These are phyloP conservation scores for Tolypocladium nubicola DNA, from an alignment of 2,329 filamentous ascomycete genomes.

Conservation along the genomic window DNA sequence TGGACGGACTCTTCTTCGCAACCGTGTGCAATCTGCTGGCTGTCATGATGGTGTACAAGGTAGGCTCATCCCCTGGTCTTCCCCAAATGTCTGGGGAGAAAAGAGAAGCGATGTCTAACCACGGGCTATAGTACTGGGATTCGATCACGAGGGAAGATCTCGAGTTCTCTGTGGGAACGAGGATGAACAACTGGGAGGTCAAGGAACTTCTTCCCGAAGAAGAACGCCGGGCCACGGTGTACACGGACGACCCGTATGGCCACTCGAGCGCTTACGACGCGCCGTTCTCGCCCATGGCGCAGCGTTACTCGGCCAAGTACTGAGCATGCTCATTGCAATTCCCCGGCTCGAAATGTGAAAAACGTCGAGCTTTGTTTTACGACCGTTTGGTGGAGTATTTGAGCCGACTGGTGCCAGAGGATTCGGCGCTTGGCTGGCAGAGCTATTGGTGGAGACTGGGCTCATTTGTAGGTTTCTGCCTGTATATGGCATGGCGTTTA, in stretches of 20 bases:
- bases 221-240: conserved; percentile 62
- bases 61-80: conserved; percentile 13
- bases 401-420: background rate
- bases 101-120: conserved; percentile 1
- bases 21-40: conserved; percentile 87
- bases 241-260: conserved; percentile 56
- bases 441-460: background rate
- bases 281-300: conserved; percentile 33
- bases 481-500: conserved; percentile 13
- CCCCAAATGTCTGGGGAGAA: conserved; percentile 7
- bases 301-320: conserved; percentile 36
- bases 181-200: conserved; percentile 96
- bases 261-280: conserved; percentile 45
- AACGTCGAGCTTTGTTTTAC: background rate
- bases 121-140: conserved; percentile 76
- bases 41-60: conserved; percentile 99
- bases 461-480: background rate
- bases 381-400: background rate
- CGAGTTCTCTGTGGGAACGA: conserved; percentile 92
- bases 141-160: conserved; percentile 97
- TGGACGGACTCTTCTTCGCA: conserved; percentile 90
- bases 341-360: background rate
- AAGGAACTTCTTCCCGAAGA: conserved; percentile 82
- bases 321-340: conserved; percentile 13
- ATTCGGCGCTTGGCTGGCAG: background rate